Base-by-base conservation (phyloP, 2,329 filamentous ascomycete species). In the Aspergillus fischeri region DNA sequence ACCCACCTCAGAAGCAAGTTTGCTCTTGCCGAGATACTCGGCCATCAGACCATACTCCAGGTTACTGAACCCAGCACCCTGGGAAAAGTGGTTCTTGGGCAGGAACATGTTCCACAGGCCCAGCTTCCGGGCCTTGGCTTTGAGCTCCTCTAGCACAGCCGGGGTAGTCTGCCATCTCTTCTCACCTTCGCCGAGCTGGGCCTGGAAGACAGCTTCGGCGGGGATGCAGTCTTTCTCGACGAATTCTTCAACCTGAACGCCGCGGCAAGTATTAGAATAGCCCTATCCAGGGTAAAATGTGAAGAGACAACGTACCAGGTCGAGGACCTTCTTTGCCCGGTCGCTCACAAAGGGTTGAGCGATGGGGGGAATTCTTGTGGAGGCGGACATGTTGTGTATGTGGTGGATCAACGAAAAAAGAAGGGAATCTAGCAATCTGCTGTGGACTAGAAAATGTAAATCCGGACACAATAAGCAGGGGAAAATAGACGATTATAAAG, bases 21-120 rank as follows among this genome's bases (percentile, higher is more conserved):
- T 82, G 65, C 90, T 96, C 79, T 91, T 93, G 63, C 94, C 94
- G 66, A 97, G 81, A 78, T 91, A 90, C 79, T 99, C 94, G 20
- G 94, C 94, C 92, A 97, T 99, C 67, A 99, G 80, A 11, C 92
- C 94, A 72, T 99, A 99, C 78, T 99, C 94, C 61, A 99, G 81
- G 77, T 97, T 99, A 59, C 87, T 91, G 79, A 91, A 97, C 35
- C 94, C 94, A 25, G 93, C 92, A 1, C 92, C 95, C 79, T 97
- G 91, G 75, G 89, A 91, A 83, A 97, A 97, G 78, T 97, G 92
- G 67, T 88, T 92, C 80, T 90, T 93, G 63, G 94, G 91, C 65
- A 99, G 78, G 81, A 99, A 99, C 88, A 99, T 89, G 78, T 99
- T 99, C 94, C 94, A 99, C 49, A 99, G 81, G 1, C 93, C 94